Evolutionary conservation across 768 basidiomycete species (phyloP).

Genomic region (Leccinum boreale): DNA sequence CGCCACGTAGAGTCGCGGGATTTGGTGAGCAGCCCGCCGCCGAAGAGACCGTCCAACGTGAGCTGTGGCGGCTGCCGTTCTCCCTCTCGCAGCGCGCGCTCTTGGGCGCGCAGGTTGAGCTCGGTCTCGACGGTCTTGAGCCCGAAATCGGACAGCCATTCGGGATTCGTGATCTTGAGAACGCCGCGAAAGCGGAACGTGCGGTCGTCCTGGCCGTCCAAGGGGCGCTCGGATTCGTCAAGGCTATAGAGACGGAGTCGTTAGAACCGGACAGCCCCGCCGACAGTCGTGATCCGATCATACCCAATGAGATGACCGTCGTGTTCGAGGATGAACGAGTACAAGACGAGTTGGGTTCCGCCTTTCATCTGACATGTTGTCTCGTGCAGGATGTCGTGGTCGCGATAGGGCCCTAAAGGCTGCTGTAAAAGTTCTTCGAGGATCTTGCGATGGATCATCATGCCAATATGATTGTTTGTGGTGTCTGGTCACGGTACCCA

Average conservation of each 20-base stretch:
- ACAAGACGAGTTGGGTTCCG: constrained; percentile 17
- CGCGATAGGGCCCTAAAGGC: constrained; percentile 31
- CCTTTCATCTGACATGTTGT: constrained; percentile 16
- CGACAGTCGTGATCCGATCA: neutral
- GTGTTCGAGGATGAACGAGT: constrained; percentile 31
- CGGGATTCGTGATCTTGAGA: constrained; percentile 41
- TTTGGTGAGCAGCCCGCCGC: constrained; percentile 11
- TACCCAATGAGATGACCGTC: constrained; percentile 27
- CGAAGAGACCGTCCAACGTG: constrained; percentile 37
- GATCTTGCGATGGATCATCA: constrained; percentile 19
- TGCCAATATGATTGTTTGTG: neutral
- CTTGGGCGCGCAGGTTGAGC: constrained; percentile 38
- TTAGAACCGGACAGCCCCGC: constrained; percentile 1
- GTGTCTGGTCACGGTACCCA: neutral
- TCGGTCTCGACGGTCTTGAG: constrained; percentile 40
- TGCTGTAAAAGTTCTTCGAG: constrained; percentile 23
- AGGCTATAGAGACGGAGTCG: constrained; percentile 31
- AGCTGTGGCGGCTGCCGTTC: constrained; percentile 23
- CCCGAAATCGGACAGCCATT: constrained; percentile 52
- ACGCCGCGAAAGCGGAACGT: constrained; percentile 50
- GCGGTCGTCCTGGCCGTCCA: constrained; percentile 28
- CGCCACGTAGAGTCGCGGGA: constrained; percentile 14
- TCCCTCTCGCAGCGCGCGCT: constrained; percentile 23
- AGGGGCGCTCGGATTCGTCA: constrained; percentile 44
- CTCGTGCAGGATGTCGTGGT: constrained; percentile 22